Percentiles rank a stretch among this genome's conserved stretches.
Conservation (phyloP, 441 rosid genomes). For the Raphanus hybrid region DNA sequence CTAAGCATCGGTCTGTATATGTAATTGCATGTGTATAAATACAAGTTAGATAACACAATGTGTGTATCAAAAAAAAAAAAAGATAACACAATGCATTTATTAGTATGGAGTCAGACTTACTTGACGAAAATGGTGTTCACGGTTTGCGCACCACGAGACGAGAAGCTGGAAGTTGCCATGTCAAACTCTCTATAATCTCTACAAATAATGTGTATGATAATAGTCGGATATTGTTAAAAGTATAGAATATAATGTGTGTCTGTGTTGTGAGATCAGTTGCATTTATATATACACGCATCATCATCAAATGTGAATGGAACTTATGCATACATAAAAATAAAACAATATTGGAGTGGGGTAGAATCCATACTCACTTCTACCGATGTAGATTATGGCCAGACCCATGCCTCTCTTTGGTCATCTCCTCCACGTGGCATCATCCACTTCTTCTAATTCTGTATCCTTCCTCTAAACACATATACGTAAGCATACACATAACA, state of each 20-base stretch:
- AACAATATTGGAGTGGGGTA: neutral
- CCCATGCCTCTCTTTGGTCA: constrained; percentile 40
- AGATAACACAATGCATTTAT: neutral
- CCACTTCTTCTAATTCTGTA: constrained; percentile 32
- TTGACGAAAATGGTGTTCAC: constrained; percentile 43
- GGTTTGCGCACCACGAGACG: constrained; percentile 44
- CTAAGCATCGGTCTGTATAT: constrained; percentile 42
- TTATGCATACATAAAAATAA: neutral
- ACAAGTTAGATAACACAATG: neutral
- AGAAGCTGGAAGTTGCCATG: constrained; percentile 43
- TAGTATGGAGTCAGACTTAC: constrained; percentile 28
- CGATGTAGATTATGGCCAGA: constrained; percentile 31
- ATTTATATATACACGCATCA: constrained; percentile 6
- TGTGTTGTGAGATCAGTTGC: neutral
- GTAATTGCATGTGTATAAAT: constrained; percentile 4
- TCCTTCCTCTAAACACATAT: constrained; percentile 1
- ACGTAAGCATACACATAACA: too few species aligned
- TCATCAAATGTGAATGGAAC: constrained; percentile 17
- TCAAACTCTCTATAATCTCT: constrained; percentile 17
- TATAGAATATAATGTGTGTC: constrained; percentile 1
- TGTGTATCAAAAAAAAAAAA: too few species aligned
- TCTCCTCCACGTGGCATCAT: constrained; percentile 34
- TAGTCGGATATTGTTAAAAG: neutral
- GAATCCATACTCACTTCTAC: constrained; percentile 37
- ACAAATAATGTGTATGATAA: neutral